phyloP scores from a whole-genome alignment of 148 eudicot species.

The Mesembryanthemum crystallinum region DNA sequence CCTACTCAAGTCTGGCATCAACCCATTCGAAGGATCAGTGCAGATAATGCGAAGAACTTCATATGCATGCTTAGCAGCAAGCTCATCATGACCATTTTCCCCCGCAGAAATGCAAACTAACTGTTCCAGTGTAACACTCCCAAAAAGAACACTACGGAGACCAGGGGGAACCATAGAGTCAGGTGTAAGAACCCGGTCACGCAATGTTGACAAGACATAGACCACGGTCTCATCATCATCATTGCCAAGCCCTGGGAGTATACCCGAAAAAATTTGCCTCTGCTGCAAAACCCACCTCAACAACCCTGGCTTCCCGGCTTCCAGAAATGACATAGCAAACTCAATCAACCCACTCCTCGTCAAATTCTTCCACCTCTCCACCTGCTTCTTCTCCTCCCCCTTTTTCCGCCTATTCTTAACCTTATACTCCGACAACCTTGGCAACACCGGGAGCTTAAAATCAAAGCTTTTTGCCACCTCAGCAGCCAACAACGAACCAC shows the following conservation, averaged over 20 bases:
- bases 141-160: constrained; percentile 90
- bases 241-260: constrained; percentile 77
- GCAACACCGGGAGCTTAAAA: constrained; percentile 63
- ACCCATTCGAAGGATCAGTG: constrained; percentile 83
- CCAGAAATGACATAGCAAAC: constrained; percentile 93
- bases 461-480: constrained; percentile 80
- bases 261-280: constrained; percentile 72
- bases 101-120: constrained; percentile 60
- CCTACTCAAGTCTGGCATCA: constrained; percentile 82
- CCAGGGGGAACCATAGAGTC: constrained; percentile 78
- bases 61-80: constrained; percentile 64
- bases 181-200: constrained; percentile 63
- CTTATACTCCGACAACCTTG: constrained; percentile 65
- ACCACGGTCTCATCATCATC: constrained; percentile 82
- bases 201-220: constrained; percentile 69
- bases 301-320: constrained; percentile 74
- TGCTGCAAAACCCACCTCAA: constrained; percentile 80
- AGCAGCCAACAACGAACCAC: constrained; percentile 79
- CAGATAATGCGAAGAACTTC: constrained; percentile 67
- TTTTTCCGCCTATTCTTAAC: background rate
- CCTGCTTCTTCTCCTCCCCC: constrained; percentile 26
- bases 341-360: constrained; percentile 75
- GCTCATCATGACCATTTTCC: constrained; percentile 36
- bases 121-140: constrained; percentile 86
- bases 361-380: constrained; percentile 42